phyloP scores from a whole-genome alignment of 768 basidiomycete genomes.

The Collybia nuda region DNA sequence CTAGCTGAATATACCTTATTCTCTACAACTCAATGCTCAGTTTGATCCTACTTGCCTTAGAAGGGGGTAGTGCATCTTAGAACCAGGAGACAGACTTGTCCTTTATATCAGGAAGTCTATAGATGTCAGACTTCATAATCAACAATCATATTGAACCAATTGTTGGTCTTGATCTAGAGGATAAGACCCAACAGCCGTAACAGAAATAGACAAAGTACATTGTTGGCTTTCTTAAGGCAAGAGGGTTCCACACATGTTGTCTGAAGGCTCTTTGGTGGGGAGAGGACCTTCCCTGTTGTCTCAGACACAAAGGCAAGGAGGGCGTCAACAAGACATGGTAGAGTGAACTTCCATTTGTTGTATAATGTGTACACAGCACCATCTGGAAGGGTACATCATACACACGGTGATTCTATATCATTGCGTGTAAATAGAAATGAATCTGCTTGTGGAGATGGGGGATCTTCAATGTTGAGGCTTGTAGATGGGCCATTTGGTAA shows the following conservation, averaged over 20 bases:
- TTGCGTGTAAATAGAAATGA: not conserved
- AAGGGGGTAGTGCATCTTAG: too few relatives aligned
- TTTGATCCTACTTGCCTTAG: too few relatives aligned
- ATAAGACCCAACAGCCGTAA: too few relatives aligned
- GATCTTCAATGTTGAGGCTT: not conserved
- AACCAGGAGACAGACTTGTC: too few relatives aligned
- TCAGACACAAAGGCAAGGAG: not conserved
- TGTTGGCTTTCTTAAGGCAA: not conserved
- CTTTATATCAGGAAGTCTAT: too few relatives aligned
- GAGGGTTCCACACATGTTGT: not conserved
- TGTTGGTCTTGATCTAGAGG: too few relatives aligned
- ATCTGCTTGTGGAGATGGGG: not conserved
- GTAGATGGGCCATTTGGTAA: not conserved
- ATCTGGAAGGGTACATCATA: not conserved
- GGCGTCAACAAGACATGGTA: not conserved
- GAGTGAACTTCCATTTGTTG: not conserved
- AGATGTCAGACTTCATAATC: too few relatives aligned
- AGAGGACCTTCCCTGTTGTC: not conserved
- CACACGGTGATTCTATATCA: not conserved
- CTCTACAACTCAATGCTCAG: too few relatives aligned
- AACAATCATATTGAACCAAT: too few relatives aligned
- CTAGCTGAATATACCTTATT: too few relatives aligned
- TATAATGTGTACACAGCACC: not conserved
- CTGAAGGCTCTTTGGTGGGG: not conserved
- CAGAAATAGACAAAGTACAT: not conserved